Conservation (phyloP, 345 rosid species). For the Populus davidiana region DNA sequence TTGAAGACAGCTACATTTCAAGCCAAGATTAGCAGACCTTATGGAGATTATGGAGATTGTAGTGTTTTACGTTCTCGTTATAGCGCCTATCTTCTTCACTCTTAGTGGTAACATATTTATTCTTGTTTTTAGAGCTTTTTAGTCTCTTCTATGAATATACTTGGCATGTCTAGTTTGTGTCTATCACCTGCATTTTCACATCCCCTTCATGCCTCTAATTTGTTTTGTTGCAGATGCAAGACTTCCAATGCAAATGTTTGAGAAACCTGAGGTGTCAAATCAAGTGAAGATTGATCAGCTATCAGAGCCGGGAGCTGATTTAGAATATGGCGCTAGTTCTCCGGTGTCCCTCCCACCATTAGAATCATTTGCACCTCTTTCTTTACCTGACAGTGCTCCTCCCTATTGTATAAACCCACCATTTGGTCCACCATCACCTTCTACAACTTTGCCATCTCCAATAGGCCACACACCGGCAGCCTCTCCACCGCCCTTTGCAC, state of each 20-base stretch:
- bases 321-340: constrained; percentile 6
- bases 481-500: constrained; percentile 13
- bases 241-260: neutral
- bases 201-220: too few species aligned
- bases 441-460: too few species aligned
- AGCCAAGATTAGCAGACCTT: neutral
- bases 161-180: neutral
- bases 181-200: neutral
- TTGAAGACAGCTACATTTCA: constrained; percentile 5
- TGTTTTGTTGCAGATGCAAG: constrained; percentile 30
- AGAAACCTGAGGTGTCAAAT: neutral
- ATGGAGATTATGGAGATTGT: neutral
- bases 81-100: constrained; percentile 10
- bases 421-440: neutral
- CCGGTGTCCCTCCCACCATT: constrained; percentile 26
- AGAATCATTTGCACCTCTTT: constrained; percentile 25
- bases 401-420: constrained; percentile 21
- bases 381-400: constrained; percentile 10
- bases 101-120: constrained; percentile 16
- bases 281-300: neutral
- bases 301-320: neutral
- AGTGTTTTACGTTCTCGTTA: constrained; percentile 5
- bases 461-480: neutral
- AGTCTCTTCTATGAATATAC: too few species aligned
- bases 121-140: too few species aligned